Base-by-base conservation (phyloP, 345 rosid genomes). In the Brassica rapa region DNA sequence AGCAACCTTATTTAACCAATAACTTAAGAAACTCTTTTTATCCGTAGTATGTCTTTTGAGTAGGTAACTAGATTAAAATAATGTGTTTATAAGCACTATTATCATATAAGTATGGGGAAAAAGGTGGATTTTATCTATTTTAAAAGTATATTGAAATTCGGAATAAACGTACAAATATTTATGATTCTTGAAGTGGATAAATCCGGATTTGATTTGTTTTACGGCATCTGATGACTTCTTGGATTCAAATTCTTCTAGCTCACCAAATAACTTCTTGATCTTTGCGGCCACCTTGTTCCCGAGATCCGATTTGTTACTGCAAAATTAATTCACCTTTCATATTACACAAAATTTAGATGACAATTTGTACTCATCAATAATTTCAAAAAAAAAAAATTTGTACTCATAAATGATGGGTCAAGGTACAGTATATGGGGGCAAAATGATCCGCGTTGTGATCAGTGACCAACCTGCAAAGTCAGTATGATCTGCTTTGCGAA, bases 231-330 rank as follows among this genome's bases (percentile, higher is more conserved):
- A 23, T 3, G 15, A 80, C 33, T 68, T 82, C 3, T 43, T 65
- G 25, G 84, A 76, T 61, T 71, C 86, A 73, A 85, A 73, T 1
- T 82, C 86, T 80, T 82, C 83, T 71, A 94, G 80, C 78, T 91
- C 98, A 24, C 84, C 89, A 37, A 90, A 87, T 70, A 94, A 14
- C 86, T 88, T 86, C 78, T 85, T 89, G 73, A 94, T 85, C 79
- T 91, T 92, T 46, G 89, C 91, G 39, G 93, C 91, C 37, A 93
- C 98, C 63, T 87, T 75, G 53, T 82, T 80, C 51, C 80, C 88
- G 32, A 92, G 91, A 59, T 87, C 87, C 30, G 87, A 72, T 71
- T 85, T 88, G 69, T 23, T 23, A 21, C 98, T 94, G 87, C 59
- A 70, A 35, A 56, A 56, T 53, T 6, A 56, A 62, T 62, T 66